phyloP scores from a whole-genome alignment of 1,139 yeast species.

The Debaryomycetaceae sp. region DNA sequence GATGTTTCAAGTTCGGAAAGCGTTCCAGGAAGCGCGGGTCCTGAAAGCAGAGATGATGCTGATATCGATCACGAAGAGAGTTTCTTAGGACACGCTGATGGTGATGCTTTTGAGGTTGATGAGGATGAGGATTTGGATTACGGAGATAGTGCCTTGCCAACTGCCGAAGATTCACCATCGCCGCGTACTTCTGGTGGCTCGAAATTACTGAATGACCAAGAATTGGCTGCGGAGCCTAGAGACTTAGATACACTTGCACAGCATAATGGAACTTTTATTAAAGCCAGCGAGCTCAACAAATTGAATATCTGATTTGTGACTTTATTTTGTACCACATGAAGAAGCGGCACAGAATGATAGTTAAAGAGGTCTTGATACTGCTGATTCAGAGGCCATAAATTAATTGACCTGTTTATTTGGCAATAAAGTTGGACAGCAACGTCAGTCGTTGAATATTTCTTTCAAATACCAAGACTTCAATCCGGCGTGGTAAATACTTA shows the following conservation, averaged over 20 bases:
- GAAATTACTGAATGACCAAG: not conserved
- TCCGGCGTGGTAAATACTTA: too few relatives aligned
- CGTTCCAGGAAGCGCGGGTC: not conserved
- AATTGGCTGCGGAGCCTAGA: not conserved
- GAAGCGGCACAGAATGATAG: too few relatives aligned
- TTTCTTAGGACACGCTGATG: constrained; percentile 5
- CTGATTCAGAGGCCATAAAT: too few relatives aligned
- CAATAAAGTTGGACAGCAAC: too few relatives aligned
- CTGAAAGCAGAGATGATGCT: not conserved
- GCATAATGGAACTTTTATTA: constrained; percentile 7
- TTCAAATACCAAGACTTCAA: too few relatives aligned
- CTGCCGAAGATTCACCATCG: constrained; percentile 3
- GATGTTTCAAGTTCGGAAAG: constrained; percentile 4
- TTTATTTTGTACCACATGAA: not conserved
- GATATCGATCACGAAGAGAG: constrained; percentile 2
- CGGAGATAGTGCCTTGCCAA: constrained; percentile 1
- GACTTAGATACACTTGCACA: not conserved
- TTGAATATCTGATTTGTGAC: not conserved
- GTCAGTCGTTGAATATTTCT: too few relatives aligned
- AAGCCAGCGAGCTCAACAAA: constrained; percentile 12
- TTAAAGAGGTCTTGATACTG: too few relatives aligned
- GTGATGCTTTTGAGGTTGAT: constrained; percentile 5
- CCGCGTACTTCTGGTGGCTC: not conserved
- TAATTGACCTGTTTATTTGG: too few relatives aligned
- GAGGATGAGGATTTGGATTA: constrained; percentile 3